Conservation (phyloP, 2,329 filamentous ascomycete species). For the Didymella lethalis region DNA sequence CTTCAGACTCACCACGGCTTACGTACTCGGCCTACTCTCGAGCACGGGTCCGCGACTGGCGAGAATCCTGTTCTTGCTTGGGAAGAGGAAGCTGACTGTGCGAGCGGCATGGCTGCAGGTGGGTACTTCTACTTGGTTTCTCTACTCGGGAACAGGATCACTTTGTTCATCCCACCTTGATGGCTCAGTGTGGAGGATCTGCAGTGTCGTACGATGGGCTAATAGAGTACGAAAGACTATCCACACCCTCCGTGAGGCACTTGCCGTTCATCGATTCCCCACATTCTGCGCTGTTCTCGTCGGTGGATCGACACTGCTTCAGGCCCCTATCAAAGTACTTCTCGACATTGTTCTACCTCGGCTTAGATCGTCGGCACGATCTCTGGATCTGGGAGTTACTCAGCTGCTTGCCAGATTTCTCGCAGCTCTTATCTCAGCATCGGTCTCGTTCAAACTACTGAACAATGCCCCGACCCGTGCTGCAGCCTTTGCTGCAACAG, state of each 20-base stretch:
- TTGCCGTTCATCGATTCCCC: slow-evolving; percentile 59
- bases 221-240: slow-evolving; percentile 16
- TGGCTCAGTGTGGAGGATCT: neutral
- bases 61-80: slow-evolving; percentile 28
- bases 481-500: neutral
- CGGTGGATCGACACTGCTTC: slow-evolving; percentile 60
- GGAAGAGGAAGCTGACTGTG: slow-evolving; percentile 29
- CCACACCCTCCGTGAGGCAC: slow-evolving; percentile 49
- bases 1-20: slow-evolving; percentile 37
- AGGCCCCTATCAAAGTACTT: slow-evolving; percentile 40
- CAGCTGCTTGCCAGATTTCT: slow-evolving; percentile 50
- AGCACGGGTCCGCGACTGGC: slow-evolving; percentile 36
- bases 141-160: neutral
- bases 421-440: slow-evolving; percentile 59
- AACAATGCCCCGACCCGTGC: slow-evolving; percentile 50
- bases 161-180: neutral
- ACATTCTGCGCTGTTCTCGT: slow-evolving; percentile 61
- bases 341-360: slow-evolving; percentile 17
- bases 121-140: slow-evolving; percentile 12
- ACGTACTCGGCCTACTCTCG: slow-evolving; percentile 40
- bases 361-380: slow-evolving; percentile 23
- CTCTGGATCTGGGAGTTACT: slow-evolving; percentile 1
- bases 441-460: slow-evolving; percentile 58
- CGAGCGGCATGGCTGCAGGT: slow-evolving; percentile 35
- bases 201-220: neutral